A percentile compares a stretch with the other conserved stretches of the same genome.
Evolutionary conservation across 75 land plant genomes (phyloP).

Genomic region (Ceratopteris richardii): DNA sequence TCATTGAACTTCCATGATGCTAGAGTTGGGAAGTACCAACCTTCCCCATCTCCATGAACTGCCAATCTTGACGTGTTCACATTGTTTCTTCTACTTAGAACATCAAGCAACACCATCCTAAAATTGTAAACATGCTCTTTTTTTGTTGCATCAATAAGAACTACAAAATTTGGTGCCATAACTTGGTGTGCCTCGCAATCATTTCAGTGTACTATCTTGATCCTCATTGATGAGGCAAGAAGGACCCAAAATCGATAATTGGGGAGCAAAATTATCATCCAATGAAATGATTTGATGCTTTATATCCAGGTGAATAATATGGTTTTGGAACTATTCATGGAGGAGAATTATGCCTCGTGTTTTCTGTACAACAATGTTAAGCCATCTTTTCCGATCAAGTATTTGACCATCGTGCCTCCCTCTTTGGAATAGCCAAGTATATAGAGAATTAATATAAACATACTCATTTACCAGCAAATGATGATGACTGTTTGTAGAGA

Average conservation of each 20-base stretch:
- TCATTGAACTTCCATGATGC: too few species aligned
- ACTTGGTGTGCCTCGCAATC: conserved; percentile 54
- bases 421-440: conserved; percentile 12
- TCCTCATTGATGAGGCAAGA: conserved; percentile 45
- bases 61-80: too few species aligned
- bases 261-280: conserved; percentile 58
- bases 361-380: conserved; percentile 49
- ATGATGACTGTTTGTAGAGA: conserved; percentile 36
- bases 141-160: conserved; percentile 25
- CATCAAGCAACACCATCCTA: conserved; percentile 65
- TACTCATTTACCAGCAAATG: conserved; percentile 47
- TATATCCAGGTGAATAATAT: conserved; percentile 70
- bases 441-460: conserved; percentile 23
- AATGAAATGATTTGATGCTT: conserved; percentile 68
- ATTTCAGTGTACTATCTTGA: conserved; percentile 31
- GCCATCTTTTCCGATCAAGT: conserved; percentile 49
- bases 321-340: conserved; percentile 57
- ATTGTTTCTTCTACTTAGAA: too few species aligned
- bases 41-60: too few species aligned
- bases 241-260: conserved; percentile 63
- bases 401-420: neutral
- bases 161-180: conserved; percentile 74
- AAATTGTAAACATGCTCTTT: conserved; percentile 76
- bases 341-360: conserved; percentile 59
- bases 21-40: too few species aligned